Evolutionary conservation across 768 basidiomycete genomes (phyloP).

Genomic region (Suillus tomentosus): DNA sequence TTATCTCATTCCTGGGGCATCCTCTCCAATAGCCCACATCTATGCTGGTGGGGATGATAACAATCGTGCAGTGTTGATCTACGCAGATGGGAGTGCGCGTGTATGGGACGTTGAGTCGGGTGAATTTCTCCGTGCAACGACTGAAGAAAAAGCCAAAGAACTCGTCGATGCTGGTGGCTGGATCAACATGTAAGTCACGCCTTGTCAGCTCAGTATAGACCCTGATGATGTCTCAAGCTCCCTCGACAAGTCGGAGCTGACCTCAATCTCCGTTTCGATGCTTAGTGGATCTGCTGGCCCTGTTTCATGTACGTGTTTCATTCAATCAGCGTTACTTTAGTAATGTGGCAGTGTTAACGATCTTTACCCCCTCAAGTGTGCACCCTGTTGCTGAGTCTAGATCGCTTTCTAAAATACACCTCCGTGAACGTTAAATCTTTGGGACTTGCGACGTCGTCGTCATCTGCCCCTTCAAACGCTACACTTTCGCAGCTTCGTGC

Average conservation of each 20-base stretch:
- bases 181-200: constrained; percentile 59
- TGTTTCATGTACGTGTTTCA: constrained; percentile 26
- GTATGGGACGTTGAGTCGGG: constrained; percentile 84
- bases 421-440: constrained; percentile 53
- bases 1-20: constrained; percentile 80
- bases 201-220: background rate
- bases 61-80: constrained; percentile 75
- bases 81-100: constrained; percentile 74
- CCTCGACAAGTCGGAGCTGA: constrained; percentile 28
- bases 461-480: constrained; percentile 29
- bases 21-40: constrained; percentile 62
- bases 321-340: constrained; percentile 18
- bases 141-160: constrained; percentile 73
- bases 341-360: constrained; percentile 24
- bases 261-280: constrained; percentile 27
- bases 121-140: constrained; percentile 87
- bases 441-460: constrained; percentile 46
- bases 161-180: constrained; percentile 73
- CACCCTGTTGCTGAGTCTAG: constrained; percentile 51
- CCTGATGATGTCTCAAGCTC: constrained; percentile 19
- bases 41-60: constrained; percentile 50
- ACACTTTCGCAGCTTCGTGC: constrained; percentile 58
- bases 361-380: constrained; percentile 39
- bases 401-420: constrained; percentile 51
- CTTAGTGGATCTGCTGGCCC: constrained; percentile 20